These are phyloP conservation scores for Podaxis sp. DNA, from an alignment of 768 basidiomycete species.

Conservation along the genomic window DNA sequence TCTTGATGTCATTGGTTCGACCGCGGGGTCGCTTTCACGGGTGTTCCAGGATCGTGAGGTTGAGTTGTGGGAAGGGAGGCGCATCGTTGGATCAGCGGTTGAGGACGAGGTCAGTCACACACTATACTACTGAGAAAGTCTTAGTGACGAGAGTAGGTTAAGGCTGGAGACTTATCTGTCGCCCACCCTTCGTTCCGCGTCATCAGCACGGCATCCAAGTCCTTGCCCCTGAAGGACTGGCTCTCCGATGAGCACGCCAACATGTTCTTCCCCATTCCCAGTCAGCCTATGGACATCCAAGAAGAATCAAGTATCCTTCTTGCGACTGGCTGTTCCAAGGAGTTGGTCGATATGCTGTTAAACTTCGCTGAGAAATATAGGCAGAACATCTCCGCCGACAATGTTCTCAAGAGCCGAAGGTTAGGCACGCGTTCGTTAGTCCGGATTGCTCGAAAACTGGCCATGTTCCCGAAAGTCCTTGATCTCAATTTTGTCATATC, in stretches of 20 bases:
- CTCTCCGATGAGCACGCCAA: conserved; percentile 62
- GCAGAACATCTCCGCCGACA: conserved; percentile 47
- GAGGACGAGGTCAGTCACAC: conserved; percentile 35
- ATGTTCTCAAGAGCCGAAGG: conserved; percentile 55
- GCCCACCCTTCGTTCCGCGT: conserved; percentile 57
- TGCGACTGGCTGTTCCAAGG: conserved; percentile 43
- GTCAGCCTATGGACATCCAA: conserved; percentile 50
- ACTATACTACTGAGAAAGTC: not conserved
- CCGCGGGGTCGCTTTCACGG: conserved; percentile 58
- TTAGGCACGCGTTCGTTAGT: conserved; percentile 59
- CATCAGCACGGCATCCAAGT: conserved; percentile 60
- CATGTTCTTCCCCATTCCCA: conserved; percentile 63
- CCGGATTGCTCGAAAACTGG: conserved; percentile 47
- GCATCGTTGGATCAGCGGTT: conserved; percentile 48
- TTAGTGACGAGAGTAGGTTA: conserved; percentile 15
- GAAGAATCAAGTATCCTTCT: conserved; percentile 49
- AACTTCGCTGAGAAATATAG: conserved; percentile 57
- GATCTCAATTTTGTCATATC: conserved; percentile 45
- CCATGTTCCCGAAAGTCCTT: conserved; percentile 37
- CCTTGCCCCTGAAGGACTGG: conserved; percentile 65
- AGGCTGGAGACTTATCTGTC: conserved; percentile 38
- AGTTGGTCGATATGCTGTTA: conserved; percentile 36
- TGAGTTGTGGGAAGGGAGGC: conserved; percentile 62
- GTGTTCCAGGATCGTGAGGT: conserved; percentile 57
- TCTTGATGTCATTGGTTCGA: conserved; percentile 61